Evolutionary conservation across 1,139 yeast species (phyloP), one percentile per base, ranked within the genome.

Genomic region (Suhomyces bolitotheri): DNA sequence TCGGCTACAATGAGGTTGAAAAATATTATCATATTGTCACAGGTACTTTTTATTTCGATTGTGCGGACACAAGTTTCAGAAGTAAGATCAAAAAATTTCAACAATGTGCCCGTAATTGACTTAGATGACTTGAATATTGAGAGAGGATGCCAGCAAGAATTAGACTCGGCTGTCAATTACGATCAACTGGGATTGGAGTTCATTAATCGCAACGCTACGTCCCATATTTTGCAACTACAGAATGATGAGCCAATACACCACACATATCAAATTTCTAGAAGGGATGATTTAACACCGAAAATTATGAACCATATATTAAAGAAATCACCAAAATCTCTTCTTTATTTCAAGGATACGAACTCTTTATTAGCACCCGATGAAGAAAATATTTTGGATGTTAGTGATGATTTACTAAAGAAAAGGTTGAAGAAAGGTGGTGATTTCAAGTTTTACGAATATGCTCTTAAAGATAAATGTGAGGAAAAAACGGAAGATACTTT

Each of bases 341-440:
- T 57, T 6, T 22, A 35, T n/a, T 53, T 56, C 33, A 39, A 45
- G 29, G 61, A 56, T 31, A 43, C 58, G 4, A 44, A 47, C 13
- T 51, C 60, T 0, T 37, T 51, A 2, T 33, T 56, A n/a, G 41
- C 53, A 7, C 51, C 57, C 2, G 43, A 37, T 15, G 38, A 33
- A 5, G 34, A 34, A 3, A 41, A 39, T 9, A 34, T 42, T 10
- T 9, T 45, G 4, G 35, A 36, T 1, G 10, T 23, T 3, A 12
- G 25, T n/a, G 31, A 17, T 9, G 10, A 27, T 4, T 25, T 27
- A 14, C 10, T 34, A 17, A 26, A 22, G 10, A 17, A 13, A 9
- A 29, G 22, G 11, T 20, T 36, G 5, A 29, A 29, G 16, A 17
- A 33, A 16, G 38, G 39, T 9, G 38, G 30, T 8, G 21, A 20